A percentile compares a stretch with the other conserved stretches of the same genome.
These are phyloP conservation scores for Cutaneotrichosporon cyanovorans DNA, from an alignment of 1,284 basidiomycete species.

Conservation along the genomic window DNA sequence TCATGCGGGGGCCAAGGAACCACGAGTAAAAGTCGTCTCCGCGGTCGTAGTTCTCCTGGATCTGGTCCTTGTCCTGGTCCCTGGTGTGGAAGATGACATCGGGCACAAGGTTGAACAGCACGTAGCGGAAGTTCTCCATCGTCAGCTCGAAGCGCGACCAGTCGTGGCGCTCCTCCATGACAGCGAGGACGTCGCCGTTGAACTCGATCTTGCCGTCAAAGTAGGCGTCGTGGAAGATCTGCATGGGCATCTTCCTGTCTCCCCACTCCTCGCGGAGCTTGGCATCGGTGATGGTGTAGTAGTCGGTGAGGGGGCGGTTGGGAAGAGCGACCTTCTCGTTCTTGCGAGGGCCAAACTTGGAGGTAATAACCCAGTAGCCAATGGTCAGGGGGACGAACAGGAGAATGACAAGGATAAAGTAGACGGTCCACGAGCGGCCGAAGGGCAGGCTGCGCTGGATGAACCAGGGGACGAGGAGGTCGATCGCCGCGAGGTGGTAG, in stretches of 20 bases:
- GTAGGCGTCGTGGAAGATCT: slow-evolving; percentile 94
- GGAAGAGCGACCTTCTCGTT: slow-evolving; percentile 85
- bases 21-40: slow-evolving; percentile 91
- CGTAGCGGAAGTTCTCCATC: slow-evolving; percentile 75
- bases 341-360: slow-evolving; percentile 69
- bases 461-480: slow-evolving; percentile 71
- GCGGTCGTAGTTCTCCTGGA: slow-evolving; percentile 94
- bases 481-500: slow-evolving; percentile 64
- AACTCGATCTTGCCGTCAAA: slow-evolving; percentile 95
- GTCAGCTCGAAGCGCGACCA: slow-evolving; percentile 77
- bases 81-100: slow-evolving; percentile 88
- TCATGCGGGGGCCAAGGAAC: slow-evolving; percentile 51
- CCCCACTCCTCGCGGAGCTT: slow-evolving; percentile 71
- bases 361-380: slow-evolving; percentile 85
- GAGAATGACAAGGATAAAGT: slow-evolving; percentile 65
- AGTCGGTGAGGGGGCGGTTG: slow-evolving; percentile 74
- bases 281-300: slow-evolving; percentile 82
- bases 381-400: slow-evolving; percentile 70
- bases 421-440: slow-evolving; percentile 58
- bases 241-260: slow-evolving; percentile 89
- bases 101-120: slow-evolving; percentile 78
- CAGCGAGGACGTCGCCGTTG: slow-evolving; percentile 91
- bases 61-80: slow-evolving; percentile 88
- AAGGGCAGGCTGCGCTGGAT: slow-evolving; percentile 69
- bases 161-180: slow-evolving; percentile 90